Evolutionary conservation across 2,329 filamentous ascomycete species (phyloP), one percentile per base, ranked within the genome.

Genomic region (Paracoccidioides brasiliensis): DNA sequence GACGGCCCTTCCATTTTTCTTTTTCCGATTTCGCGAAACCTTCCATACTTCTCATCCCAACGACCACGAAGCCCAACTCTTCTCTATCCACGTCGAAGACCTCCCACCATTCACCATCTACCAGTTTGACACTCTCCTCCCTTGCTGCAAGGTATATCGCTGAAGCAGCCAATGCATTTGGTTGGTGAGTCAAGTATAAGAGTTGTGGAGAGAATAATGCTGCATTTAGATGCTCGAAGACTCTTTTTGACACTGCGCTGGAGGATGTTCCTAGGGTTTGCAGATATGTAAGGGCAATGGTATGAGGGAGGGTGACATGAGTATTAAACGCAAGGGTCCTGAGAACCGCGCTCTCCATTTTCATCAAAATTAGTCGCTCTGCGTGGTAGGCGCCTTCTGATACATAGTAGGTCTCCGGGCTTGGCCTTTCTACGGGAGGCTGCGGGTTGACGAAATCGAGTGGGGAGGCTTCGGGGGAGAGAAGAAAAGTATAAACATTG

Each of bases 51-150:
- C 82, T 76, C 79, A 96, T 81, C 0, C 80, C 90, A 9, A 96
- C 88, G 3, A 95, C 90, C 56, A 97, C 71, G 63, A 97, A 97
- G 0, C 93, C 93, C 40, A 98, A 76, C 68, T 95, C 90, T 74
- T 98, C 93, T 52, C 93, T 79, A 64, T 96, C 90, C 6, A 93
- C 88, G 70, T 98, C 93, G 69, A 97, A 97, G 0, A 97, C 88
- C 70, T 96, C 90, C 93, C 93, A 98, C 93, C 93, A 98, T 60
- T 88, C 84, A 50, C 80, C 81, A 60, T 86, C 86, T 0, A 91
- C 89, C 72, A 96, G 78, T 68, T 88, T 90, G 10, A 86, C 81
- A 0, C 80, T 83, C 0, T 81, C 69, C 61, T 97, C 90, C 46
- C 84, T 80, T 0, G 89, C 86, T 0, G 91, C 88, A n/a, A 89